Base-by-base conservation (phyloP, 1,284 basidiomycete species). In the Malassezia globosa region DNA sequence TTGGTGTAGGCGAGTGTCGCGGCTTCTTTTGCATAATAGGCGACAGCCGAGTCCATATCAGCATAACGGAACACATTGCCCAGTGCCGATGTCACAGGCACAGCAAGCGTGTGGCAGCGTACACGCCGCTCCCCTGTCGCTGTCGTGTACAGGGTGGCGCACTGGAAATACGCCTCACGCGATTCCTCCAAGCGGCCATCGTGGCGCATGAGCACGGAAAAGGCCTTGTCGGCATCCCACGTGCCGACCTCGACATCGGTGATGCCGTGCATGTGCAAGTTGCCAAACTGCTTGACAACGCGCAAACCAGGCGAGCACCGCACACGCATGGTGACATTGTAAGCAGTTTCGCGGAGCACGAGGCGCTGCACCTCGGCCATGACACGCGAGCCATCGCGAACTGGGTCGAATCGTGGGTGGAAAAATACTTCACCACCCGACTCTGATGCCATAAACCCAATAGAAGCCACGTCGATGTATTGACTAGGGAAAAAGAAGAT, bases 361-460 rank as follows among this genome's bases (percentile, higher is more conserved):
- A 88, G 73, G 22, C 86, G 77, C 46, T 77, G 76, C 18, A 97
- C 69, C 64, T 95, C 85, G 19, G 82, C 82, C 22, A 78, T 73
- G 10, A 99, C 69, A 13, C 81, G 77, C 18, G 76, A 68, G 7
- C 78, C 77, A 69, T 95, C 88, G 37, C 84, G 78, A 2, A 75
- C 73, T 0, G 81, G 78, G 49, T 84, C 79, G 72, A 90, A 97
- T 27, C 85, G 80, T 6, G 94, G 92, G 66, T 94, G 85, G 76
- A 85, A 94, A 74, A 83, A 90, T 1, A 92, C 68, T 52, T 94
- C 87, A 16, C 94, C 94, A n/a, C 94, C 94, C 1, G 87, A 89
- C 14, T 82, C 71, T 0, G 80, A 81, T 0, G 84, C 73, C 5
- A 89, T 77, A 2, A 79, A 65, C 62, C 60, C 69, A 50, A 99